phyloP scores from a whole-genome alignment of 805 yeast species.

The Metschnikowia matae region DNA sequence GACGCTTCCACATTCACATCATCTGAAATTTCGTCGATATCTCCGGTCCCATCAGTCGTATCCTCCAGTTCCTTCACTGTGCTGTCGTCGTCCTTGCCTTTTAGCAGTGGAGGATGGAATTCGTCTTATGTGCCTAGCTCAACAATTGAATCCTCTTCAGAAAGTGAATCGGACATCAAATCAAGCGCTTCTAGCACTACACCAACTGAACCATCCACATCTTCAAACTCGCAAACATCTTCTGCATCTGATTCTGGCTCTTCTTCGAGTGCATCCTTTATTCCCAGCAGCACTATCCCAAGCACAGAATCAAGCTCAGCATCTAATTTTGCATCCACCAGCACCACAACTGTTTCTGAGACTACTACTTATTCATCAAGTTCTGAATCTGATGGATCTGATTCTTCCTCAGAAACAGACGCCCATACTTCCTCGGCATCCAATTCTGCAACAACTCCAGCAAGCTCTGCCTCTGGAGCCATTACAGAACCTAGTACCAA shows the following conservation, averaged over 20 bases:
- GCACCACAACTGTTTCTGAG: no score
- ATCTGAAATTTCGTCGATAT: neutral
- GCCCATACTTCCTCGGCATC: no score
- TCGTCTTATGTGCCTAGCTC: neutral
- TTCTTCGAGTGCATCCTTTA: neutral
- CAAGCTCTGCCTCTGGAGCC: neutral
- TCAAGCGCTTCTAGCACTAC: neutral
- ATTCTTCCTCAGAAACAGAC: no score
- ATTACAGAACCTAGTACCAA: neutral
- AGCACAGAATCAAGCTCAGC: neutral
- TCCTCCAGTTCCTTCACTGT: neutral
- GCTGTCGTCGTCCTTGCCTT: neutral
- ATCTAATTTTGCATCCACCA: neutral
- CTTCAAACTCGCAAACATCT: neutral
- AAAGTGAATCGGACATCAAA: neutral
- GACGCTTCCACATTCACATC: neutral
- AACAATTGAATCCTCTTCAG: neutral
- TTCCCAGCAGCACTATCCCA: neutral
- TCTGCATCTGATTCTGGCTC: neutral
- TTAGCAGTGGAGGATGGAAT: neutral
- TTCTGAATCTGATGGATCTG: no score
- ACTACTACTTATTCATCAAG: no score
- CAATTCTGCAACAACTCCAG: neutral
- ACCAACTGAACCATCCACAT: neutral
- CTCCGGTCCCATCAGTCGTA: neutral